These are phyloP conservation scores for Coemansia sp. DNA, from an alignment of 192 early-diverging fungal species.

Conservation along the genomic window DNA sequence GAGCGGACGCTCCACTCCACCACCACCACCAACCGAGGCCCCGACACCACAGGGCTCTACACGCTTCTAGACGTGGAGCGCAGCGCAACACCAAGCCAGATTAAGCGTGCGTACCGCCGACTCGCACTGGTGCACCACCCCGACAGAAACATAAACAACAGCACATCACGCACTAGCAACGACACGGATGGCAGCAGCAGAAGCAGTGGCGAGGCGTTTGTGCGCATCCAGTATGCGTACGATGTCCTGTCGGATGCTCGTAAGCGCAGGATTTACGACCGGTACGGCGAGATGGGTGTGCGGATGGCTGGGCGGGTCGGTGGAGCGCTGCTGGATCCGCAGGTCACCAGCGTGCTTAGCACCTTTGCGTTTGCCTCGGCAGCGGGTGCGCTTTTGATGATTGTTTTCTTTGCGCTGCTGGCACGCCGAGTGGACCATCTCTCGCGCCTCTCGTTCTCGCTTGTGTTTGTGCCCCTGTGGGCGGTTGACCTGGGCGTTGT, in stretches of 20 bases:
- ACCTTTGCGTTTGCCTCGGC: conserved; percentile 59
- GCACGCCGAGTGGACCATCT: conserved; percentile 71
- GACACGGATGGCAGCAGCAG: conserved; percentile 60
- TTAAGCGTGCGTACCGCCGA: conserved; percentile 79
- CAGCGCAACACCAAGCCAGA: conserved; percentile 68
- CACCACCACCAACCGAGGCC: neutral
- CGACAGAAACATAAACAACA: conserved; percentile 67
- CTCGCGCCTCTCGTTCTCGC: conserved; percentile 68
- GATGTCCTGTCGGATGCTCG: conserved; percentile 74
- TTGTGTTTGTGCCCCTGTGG: conserved; percentile 85
- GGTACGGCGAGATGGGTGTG: conserved; percentile 79
- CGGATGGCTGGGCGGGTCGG: conserved; percentile 73
- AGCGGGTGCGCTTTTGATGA: conserved; percentile 60
- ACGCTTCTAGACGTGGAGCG: conserved; percentile 76
- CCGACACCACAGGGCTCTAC: conserved; percentile 73
- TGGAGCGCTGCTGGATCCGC: conserved; percentile 66
- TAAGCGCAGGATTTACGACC: conserved; percentile 87
- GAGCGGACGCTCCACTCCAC: conserved; percentile 26
- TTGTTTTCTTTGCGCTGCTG: conserved; percentile 83
- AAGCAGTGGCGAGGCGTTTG: conserved; percentile 72
- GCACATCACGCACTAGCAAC: neutral
- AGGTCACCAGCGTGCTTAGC: conserved; percentile 66
- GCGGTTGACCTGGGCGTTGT: conserved; percentile 60
- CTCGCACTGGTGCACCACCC: conserved; percentile 88
- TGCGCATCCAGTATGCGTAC: conserved; percentile 84